Evolutionary conservation across 2,329 filamentous ascomycete genomes (phyloP).

Genomic region (Plenodomus tracheiphilus): DNA sequence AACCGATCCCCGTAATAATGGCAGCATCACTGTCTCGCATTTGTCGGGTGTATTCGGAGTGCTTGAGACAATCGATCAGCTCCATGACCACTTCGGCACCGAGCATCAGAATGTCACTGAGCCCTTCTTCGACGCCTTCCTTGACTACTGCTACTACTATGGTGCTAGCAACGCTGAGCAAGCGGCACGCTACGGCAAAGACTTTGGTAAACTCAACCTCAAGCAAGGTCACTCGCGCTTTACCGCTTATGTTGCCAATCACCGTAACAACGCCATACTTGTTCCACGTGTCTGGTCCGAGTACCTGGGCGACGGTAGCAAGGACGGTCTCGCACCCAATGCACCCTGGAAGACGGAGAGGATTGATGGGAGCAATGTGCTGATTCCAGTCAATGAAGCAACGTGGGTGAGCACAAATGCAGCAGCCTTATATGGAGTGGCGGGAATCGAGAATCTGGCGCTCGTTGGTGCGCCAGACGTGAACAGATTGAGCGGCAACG

Average conservation of each 20-base stretch:
- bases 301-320: constrained; percentile 51
- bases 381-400: constrained; percentile 58
- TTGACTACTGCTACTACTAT: constrained; percentile 65
- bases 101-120: constrained; percentile 48
- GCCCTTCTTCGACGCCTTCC: constrained; percentile 59
- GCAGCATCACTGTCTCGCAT: constrained; percentile 58
- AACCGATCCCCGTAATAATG: constrained; percentile 56
- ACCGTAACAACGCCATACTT: constrained; percentile 51
- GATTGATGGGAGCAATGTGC: constrained; percentile 50
- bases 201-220: constrained; percentile 53
- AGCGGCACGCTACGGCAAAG: constrained; percentile 55
- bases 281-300: constrained; percentile 59
- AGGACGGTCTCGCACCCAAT: constrained; percentile 43
- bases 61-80: constrained; percentile 60
- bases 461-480: constrained; percentile 31
- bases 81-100: constrained; percentile 52
- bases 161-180: constrained; percentile 56
- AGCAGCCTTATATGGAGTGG: constrained; percentile 60
- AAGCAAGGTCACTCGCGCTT: constrained; percentile 62
- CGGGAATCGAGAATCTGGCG: constrained; percentile 60
- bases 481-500: constrained; percentile 15
- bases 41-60: constrained; percentile 63
- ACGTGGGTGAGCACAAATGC: constrained; percentile 62
- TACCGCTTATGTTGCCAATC: constrained; percentile 57
- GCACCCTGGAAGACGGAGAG: constrained; percentile 49